These are phyloP conservation scores for Neurospora sp. DNA, from an alignment of 495 filamentous ascomycete species.

Conservation along the genomic window DNA sequence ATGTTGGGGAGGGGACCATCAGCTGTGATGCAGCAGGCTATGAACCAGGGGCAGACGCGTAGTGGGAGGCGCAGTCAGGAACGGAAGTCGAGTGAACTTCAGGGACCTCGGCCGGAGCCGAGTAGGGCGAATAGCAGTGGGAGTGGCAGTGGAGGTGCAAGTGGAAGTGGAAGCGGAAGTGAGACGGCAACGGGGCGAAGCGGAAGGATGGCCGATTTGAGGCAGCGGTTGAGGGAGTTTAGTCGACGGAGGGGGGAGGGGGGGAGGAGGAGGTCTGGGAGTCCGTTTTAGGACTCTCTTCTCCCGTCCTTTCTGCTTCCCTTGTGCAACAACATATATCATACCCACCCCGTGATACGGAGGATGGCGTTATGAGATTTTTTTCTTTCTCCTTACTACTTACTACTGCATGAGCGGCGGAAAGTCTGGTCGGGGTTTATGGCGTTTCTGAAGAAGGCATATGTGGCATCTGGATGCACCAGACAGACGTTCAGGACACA, in stretches of 20 bases:
- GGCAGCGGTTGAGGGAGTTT: background rate
- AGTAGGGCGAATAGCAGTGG: background rate
- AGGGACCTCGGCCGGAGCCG: background rate
- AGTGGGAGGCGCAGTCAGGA: background rate
- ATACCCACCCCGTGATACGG: no score
- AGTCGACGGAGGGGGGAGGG: background rate
- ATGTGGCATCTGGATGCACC: no score
- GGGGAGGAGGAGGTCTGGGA: background rate
- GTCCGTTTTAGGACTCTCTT: background rate
- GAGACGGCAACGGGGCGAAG: background rate
- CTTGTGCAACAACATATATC: no score
- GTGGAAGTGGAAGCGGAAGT: background rate
- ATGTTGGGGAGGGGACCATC: constrained; percentile 35
- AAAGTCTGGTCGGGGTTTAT: no score
- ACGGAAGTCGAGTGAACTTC: background rate
- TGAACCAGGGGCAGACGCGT: background rate
- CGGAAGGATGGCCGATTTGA: background rate
- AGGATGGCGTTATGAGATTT: no score
- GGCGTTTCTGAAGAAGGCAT: no score
- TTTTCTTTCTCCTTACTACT: no score
- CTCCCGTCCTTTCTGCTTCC: no score
- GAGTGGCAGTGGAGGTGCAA: background rate
- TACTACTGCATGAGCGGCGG: no score
- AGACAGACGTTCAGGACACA: no score
- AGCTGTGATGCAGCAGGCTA: constrained; percentile 30